Percentiles rank a stretch among this genome's conserved stretches.
Conservation (phyloP, 2,329 filamentous ascomycete species). For the Colletotrichum sublineola region DNA sequence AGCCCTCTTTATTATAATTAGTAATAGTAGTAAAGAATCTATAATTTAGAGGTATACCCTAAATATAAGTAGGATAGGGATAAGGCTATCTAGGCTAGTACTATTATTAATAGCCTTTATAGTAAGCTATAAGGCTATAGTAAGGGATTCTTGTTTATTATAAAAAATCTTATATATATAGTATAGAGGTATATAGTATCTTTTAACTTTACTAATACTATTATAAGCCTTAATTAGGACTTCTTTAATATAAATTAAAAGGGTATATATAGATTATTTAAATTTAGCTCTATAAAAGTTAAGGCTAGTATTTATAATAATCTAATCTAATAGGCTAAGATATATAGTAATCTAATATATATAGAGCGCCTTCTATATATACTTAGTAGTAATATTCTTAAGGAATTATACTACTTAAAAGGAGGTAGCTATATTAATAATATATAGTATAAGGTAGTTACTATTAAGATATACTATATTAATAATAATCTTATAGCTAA, state of each 20-base stretch:
- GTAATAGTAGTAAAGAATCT: too few species aligned
- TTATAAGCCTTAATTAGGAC: too few species aligned
- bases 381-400: not conserved
- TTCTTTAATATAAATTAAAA: too few species aligned
- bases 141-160: rapidly evolving
- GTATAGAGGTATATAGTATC: not conserved
- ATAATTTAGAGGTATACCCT: not conserved
- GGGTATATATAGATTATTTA: too few species aligned
- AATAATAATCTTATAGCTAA: not conserved
- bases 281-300: too few species aligned
- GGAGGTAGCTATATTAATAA: not conserved
- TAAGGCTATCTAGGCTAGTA: not conserved
- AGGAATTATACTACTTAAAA: not conserved
- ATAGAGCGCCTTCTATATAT: not conserved
- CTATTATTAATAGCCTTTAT: not conserved
- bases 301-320: too few species aligned
- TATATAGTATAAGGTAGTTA: not conserved
- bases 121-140: not conserved
- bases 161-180: not conserved
- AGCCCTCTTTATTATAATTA: too few species aligned
- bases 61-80: not conserved
- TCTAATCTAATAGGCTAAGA: not conserved
- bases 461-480: not conserved
- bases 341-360: not conserved
- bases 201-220: not conserved